Base-by-base conservation (phyloP, 805 yeast species). In the Grigorovia jiainica region DNA sequence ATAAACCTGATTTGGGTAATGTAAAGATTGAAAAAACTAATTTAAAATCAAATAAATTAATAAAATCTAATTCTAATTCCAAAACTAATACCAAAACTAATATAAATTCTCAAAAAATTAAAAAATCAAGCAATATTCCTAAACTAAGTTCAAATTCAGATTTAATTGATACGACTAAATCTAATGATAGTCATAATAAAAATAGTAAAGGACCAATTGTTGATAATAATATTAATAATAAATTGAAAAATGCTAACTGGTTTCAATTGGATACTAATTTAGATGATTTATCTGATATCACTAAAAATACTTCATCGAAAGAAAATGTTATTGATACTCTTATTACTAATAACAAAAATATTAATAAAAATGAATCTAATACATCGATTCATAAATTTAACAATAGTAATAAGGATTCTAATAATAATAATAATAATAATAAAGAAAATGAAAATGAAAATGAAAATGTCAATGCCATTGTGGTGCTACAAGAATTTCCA, bases 191-290 rank as follows among this genome's bases (percentile, higher is more conserved):
- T n/a, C n/a, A n/a, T n/a, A n/a, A 16, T 16, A 16, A 16, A 9
- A 16, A 31, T 31, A 31, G 18, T n/a, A 18, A 11, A 32, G 6
- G 10, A 15, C 8, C 34, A 7, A 31, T 16, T n/a, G n/a, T n/a
- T n/a, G n/a, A n/a, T 3, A 31, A 9, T 7, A 17, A 16, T 8
- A 5, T 18, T 23, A 24, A 10, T 13, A 27, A 27, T 27, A 13
- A 10, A 7, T 27, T 27, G n/a, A n/a, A 27, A 27, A 7, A 15
- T 27, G n/a, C 17, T 24, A 31, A 40, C 7, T 48, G 50, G 11
- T 53, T 54, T 41, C 53, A 44, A 16, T 34, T 60, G 35, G 64
- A 60, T 38, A 54, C 61, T 3, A 57, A 57, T 39, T 43, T 58
- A 15, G 55, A 56, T 21, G 55, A 58, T 37, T 38, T 55, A 8